Evolutionary conservation across 1,284 basidiomycete species (phyloP).

Genomic region (Sanghuangporus baumii): DNA sequence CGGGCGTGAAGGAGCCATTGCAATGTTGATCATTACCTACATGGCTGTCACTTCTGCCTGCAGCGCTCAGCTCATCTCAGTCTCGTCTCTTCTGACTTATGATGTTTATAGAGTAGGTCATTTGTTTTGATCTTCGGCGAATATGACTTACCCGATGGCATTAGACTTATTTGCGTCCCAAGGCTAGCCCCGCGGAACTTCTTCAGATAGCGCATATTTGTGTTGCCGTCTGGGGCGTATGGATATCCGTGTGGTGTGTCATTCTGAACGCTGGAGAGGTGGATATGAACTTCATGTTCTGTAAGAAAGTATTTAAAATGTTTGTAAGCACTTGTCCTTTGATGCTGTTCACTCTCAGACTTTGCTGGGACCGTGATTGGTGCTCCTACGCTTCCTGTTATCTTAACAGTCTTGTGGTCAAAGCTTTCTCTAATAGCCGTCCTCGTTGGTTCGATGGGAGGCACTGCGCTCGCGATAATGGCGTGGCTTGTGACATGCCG

Average conservation of each 20-base stretch:
- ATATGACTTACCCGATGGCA: constrained; percentile 36
- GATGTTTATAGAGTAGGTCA: constrained; percentile 14
- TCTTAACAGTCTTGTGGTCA: constrained; percentile 42
- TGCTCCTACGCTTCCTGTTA: constrained; percentile 14
- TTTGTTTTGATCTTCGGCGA: too few species aligned
- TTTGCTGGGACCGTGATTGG: constrained; percentile 15
- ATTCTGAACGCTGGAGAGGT: constrained; percentile 17
- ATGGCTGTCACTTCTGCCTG: constrained; percentile 54
- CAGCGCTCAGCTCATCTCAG: constrained; percentile 56
- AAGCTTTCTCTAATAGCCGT: constrained; percentile 39
- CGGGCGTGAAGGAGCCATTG: constrained; percentile 46
- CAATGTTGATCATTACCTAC: constrained; percentile 49
- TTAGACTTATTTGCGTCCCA: constrained; percentile 61
- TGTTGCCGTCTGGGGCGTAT: constrained; percentile 50
- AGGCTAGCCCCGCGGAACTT: constrained; percentile 56
- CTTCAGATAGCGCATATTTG: constrained; percentile 52
- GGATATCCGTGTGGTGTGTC: constrained; percentile 38
- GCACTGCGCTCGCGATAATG: constrained; percentile 39
- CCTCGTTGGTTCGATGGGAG: constrained; percentile 36
- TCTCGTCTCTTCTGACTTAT: constrained; percentile 31
- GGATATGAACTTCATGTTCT: constrained; percentile 18
- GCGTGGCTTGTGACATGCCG: constrained; percentile 49
- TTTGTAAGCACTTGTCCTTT: background rate
- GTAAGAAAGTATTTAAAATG: background rate
- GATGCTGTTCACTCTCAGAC: background rate